Evolutionary conservation across 768 basidiomycete species (phyloP), one percentile per base, ranked within the genome.

Genomic region (Gautieria morchelliformis): DNA sequence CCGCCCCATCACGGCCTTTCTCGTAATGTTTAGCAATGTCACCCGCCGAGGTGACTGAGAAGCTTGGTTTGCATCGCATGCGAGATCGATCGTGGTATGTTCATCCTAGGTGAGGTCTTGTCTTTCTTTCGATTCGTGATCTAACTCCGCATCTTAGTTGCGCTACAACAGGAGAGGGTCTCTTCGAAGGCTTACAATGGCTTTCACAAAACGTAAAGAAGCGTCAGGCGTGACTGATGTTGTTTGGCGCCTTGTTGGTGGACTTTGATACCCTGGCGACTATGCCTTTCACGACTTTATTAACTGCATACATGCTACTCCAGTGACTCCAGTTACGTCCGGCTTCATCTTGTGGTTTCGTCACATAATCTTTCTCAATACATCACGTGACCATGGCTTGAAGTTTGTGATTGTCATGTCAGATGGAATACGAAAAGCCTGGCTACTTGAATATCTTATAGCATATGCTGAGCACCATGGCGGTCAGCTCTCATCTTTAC

Each of bases 31-130:
- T 57, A 93, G 95, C 94, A 32, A 97, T 98, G 95, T 93, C 93
- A n/a, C 95, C 95, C 35, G 93, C 95, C 8, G 94, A 97, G 70
- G 94, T 98, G 41, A 98, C 95, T 11, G 95, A 97, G 73, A 96
- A 95, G 71, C 74, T 98, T 44, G 94, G 94, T 40, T 75, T 98
- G 62, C 89, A 96, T 70, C 79, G 87, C 64, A 97, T 98, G 95
- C 85, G 91, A 59, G 94, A 97, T 67, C 79, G 95, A 60, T 93
- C 89, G 70, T 98, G 95, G 95, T 98, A 97, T 80, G 94, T 97
- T 53, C 95, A 98, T 74, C 95, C 95, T 52, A 96, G 93, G 89
- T 95, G 71, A 64, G 81, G 71, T 56, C 53, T 22, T 33, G 33
- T 30, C 2, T 20, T 11, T 19, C 45, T 42, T 53, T 55, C 17